A percentile compares a stretch with the other conserved stretches of the same genome.
Conservation (phyloP, 2,329 filamentous ascomycete genomes). For the Diaporthe australafricana region DNA sequence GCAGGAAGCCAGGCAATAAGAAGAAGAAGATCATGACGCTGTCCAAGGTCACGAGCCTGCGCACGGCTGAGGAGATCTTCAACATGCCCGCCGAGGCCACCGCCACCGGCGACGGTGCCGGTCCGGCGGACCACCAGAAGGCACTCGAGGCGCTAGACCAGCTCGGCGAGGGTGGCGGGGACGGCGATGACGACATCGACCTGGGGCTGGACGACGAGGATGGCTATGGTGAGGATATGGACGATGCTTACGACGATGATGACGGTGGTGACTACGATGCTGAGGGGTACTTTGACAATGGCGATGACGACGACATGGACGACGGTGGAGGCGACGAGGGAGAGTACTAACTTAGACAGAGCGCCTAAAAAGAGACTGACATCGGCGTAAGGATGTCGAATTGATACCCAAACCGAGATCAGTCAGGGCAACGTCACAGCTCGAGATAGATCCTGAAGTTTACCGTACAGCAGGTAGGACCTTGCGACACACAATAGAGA, state of each 20-base stretch:
- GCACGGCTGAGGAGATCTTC: slow-evolving; percentile 64
- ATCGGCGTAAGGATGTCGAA: not conserved
- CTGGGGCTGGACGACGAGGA: slow-evolving; percentile 61
- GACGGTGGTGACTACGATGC: slow-evolving; percentile 72
- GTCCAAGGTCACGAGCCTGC: slow-evolving; percentile 59
- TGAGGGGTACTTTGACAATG: slow-evolving; percentile 70
- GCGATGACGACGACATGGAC: slow-evolving; percentile 65
- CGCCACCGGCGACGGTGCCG: slow-evolving; percentile 43
- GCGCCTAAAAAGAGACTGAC: not conserved
- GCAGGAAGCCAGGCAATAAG: slow-evolving; percentile 45
- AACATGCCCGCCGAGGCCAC: slow-evolving; percentile 49
- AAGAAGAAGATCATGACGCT: slow-evolving; percentile 61
- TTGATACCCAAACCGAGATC: slow-evolving; percentile 22
- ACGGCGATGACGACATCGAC: slow-evolving; percentile 49
- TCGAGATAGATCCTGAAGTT: not conserved
- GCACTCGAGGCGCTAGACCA: slow-evolving; percentile 58
- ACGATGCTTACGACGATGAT: slow-evolving; percentile 65
- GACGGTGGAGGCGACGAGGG: slow-evolving; percentile 51
- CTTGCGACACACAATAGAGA: not conserved
- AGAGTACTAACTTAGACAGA: slow-evolving; percentile 26
- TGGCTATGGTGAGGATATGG: slow-evolving; percentile 56
- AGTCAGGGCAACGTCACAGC: not conserved
- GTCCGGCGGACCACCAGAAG: slow-evolving; percentile 46
- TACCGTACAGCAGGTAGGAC: not conserved
- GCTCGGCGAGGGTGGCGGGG: slow-evolving; percentile 52